Evolutionary conservation across 148 eudicot genomes (phyloP).

Genomic region (Rhododendron ovatum): DNA sequence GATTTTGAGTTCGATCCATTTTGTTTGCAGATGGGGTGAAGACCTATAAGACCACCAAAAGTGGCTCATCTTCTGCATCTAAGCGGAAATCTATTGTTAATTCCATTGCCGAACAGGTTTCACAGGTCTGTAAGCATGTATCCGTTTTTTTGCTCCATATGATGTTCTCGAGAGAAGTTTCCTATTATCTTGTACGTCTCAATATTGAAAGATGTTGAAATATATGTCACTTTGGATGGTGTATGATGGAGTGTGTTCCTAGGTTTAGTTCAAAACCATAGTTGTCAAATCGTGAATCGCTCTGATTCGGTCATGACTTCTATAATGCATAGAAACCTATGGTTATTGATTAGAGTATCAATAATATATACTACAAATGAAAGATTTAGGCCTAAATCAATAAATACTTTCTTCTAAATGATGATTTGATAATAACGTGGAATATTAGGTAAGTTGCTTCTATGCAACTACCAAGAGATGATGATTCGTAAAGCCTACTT

Average conservation of each 20-base stretch:
- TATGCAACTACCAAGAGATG: no score
- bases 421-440: no score
- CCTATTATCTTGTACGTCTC: neutral
- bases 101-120: conserved; percentile 84
- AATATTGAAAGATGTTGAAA: neutral
- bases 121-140: conserved; percentile 56
- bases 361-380: no score
- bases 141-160: neutral
- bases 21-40: conserved; percentile 48
- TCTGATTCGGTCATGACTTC: no score
- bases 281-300: no score
- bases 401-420: no score
- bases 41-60: conserved; percentile 30
- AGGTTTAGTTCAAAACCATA: neutral
- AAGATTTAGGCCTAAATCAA: no score
- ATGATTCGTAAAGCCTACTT: no score
- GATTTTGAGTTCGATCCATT: neutral
- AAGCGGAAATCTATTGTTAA: conserved; percentile 73
- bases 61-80: conserved; percentile 45
- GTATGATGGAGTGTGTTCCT: neutral
- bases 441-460: no score
- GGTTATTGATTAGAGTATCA: no score
- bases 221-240: neutral
- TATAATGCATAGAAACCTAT: no score
- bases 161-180: neutral